Conservation (phyloP, 805 yeast genomes). For the Debaryomyces castellii region DNA sequence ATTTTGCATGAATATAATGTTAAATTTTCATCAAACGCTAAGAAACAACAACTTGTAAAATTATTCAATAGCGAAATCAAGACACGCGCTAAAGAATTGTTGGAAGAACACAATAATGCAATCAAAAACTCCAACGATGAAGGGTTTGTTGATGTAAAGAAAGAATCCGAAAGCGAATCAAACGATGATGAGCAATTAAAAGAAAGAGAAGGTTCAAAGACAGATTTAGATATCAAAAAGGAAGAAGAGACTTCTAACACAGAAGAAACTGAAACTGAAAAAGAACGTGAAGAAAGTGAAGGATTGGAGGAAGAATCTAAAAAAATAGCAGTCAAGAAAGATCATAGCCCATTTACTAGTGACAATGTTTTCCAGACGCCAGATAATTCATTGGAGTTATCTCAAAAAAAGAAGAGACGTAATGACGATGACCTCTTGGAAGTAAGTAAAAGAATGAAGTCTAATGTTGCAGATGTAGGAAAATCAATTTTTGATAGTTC, state of each 20-base stretch:
- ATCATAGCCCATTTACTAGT: conserved; percentile 20
- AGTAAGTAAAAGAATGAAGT: conserved; percentile 1
- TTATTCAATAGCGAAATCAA: conserved; percentile 56
- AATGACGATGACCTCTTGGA: conserved; percentile 5
- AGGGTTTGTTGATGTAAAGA: conserved; percentile 17
- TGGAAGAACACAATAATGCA: conserved; percentile 25
- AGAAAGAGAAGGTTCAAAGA: conserved; percentile 2
- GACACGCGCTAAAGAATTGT: conserved; percentile 45
- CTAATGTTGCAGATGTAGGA: not conserved
- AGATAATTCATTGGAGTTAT: conserved; percentile 1
- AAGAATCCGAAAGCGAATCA: not conserved
- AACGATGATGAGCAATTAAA: conserved; percentile 1
- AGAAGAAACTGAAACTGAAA: conserved; percentile 1
- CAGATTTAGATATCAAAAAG: conserved; percentile 6
- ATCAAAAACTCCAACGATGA: conserved; percentile 16
- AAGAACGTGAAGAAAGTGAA: not conserved
- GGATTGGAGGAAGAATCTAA: not conserved
- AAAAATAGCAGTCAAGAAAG: conserved; percentile 4
- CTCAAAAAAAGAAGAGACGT: conserved; percentile 5
- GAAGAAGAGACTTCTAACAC: conserved; percentile 9
- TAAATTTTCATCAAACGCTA: conserved; percentile 59
- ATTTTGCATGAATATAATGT: conserved; percentile 64
- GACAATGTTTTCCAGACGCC: conserved; percentile 40
- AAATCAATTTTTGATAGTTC: conserved; percentile 7
- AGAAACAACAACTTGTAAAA: conserved; percentile 63